A percentile compares a stretch with the other conserved stretches of the same genome.
phyloP scores from a whole-genome alignment of 1,284 basidiomycete species.

The Heterobasidion irregulare region DNA sequence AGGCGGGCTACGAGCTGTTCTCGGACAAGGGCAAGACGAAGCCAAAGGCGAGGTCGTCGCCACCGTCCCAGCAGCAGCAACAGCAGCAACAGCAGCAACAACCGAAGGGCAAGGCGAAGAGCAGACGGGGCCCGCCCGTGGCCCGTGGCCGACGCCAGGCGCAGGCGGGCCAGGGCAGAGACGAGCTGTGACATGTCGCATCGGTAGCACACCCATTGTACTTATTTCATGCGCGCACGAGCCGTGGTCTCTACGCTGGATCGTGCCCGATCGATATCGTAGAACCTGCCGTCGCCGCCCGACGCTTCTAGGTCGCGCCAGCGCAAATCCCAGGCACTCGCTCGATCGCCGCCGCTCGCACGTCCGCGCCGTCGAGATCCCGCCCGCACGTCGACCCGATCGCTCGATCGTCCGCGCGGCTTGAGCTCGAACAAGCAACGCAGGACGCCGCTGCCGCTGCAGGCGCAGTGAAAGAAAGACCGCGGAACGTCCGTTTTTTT shows the following conservation, averaged over 20 bases:
- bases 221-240: conserved; percentile 17
- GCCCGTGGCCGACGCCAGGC: conserved; percentile 4
- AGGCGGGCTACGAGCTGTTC: conserved; percentile 28
- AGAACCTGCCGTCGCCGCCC: too few relatives aligned
- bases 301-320: too few relatives aligned
- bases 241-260: conserved; percentile 4
- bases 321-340: too few relatives aligned
- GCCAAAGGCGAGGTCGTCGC: conserved; percentile 8
- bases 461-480: neutral
- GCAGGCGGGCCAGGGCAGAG: conserved; percentile 20
- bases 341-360: too few relatives aligned
- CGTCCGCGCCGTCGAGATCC: too few relatives aligned
- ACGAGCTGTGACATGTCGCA: conserved; percentile 30
- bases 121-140: neutral
- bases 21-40: conserved; percentile 17
- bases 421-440: too few relatives aligned
- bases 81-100: conserved; percentile 2
- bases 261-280: too few relatives aligned
- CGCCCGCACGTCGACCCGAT: too few relatives aligned
- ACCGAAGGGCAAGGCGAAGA: conserved; percentile 11
- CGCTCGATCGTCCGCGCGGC: too few relatives aligned
- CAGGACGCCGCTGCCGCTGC: too few relatives aligned
- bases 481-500: neutral
- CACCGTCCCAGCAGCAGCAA: neutral
- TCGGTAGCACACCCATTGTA: neutral